A percentile compares a stretch with the other conserved stretches of the same genome.
These are phyloP conservation scores for Atalantia buxifolia DNA, from an alignment of 345 rosid species.

Conservation along the genomic window DNA sequence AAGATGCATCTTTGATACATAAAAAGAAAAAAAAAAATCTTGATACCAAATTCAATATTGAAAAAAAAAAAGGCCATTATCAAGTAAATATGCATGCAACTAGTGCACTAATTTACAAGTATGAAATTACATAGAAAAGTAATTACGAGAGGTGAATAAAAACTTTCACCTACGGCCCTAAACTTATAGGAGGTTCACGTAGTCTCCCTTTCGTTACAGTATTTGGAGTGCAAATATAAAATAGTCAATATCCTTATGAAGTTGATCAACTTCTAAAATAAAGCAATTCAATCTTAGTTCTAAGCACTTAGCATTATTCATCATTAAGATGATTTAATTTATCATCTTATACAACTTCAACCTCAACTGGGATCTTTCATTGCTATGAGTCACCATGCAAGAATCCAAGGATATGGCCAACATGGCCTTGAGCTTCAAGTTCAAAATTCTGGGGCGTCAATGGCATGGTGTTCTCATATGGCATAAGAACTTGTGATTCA, in stretches of 20 bases:
- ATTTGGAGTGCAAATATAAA: neutral
- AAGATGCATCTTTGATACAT: too few species aligned
- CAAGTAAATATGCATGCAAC: constrained; percentile 12
- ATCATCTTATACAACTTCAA: neutral
- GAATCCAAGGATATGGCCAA: constrained; percentile 54
- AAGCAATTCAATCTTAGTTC: neutral
- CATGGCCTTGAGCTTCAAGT: constrained; percentile 27
- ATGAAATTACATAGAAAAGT: neutral
- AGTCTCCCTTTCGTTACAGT: neutral
- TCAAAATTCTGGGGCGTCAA: constrained; percentile 32
- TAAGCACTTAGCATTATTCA: neutral
- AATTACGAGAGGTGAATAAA: constrained; percentile 23
- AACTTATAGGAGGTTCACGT: neutral
- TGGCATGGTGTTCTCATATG: constrained; percentile 18
- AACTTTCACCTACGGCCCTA: constrained; percentile 13
- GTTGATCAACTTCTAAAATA: neutral
- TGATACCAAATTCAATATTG: too few species aligned
- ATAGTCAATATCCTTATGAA: neutral
- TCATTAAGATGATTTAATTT: neutral
- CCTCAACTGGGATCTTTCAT: neutral
- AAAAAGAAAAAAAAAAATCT: too few species aligned
- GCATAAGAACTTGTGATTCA: constrained; percentile 33
- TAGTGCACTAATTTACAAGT: constrained; percentile 14
- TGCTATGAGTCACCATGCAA: constrained; percentile 59
- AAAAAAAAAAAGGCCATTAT: neutral